phyloP scores from a whole-genome alignment of 1,284 basidiomycete species.

The Ustilago esculenta region DNA sequence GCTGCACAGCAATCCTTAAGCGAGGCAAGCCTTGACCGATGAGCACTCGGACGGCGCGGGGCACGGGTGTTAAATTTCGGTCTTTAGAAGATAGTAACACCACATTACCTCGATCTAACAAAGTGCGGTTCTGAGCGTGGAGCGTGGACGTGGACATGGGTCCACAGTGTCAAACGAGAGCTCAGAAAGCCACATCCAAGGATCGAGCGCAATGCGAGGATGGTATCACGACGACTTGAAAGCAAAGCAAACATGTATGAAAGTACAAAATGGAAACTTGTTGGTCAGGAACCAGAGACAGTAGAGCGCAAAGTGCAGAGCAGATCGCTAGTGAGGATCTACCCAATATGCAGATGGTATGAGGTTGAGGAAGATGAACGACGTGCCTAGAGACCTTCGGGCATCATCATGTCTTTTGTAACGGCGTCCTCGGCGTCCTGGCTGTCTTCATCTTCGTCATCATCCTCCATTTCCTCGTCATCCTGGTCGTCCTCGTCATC shows the following conservation, averaged over 20 bases:
- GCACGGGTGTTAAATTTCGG: too few relatives aligned
- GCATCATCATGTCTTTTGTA: slow-evolving; percentile 57
- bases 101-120: too few relatives aligned
- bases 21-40: too few relatives aligned
- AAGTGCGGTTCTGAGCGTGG: too few relatives aligned
- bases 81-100: too few relatives aligned
- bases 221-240: slow-evolving; percentile 23
- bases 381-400: slow-evolving; percentile 37
- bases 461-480: slow-evolving; percentile 32
- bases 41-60: too few relatives aligned
- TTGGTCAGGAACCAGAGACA: slow-evolving; percentile 1
- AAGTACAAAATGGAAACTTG: slow-evolving; percentile 19
- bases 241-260: slow-evolving; percentile 22
- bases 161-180: too few relatives aligned
- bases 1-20: too few relatives aligned
- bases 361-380: not conserved
- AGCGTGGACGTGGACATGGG: too few relatives aligned
- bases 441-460: slow-evolving; percentile 36
- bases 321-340: not conserved
- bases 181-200: too few relatives aligned
- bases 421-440: slow-evolving; percentile 50
- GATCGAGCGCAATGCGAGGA: too few relatives aligned
- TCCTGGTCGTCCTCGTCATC: slow-evolving; percentile 49
- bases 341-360: not conserved
- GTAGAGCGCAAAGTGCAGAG: not conserved